Base-by-base conservation (phyloP, 164 flowering plant species). In the Nymphaea colorata region DNA sequence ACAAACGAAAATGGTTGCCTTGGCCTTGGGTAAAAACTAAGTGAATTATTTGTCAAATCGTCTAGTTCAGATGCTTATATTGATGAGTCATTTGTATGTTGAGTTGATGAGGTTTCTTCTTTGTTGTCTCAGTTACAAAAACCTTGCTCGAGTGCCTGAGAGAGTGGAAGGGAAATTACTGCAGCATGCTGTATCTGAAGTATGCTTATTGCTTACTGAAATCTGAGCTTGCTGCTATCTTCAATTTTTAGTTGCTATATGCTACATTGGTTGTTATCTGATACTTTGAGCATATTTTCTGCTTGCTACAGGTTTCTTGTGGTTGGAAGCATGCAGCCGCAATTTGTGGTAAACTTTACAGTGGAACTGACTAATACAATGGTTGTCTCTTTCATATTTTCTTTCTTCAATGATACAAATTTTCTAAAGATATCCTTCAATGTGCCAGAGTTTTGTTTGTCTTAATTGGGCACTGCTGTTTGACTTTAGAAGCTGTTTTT, bases 321-420 rank as follows among this genome's bases (percentile, higher is more conserved):
- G 98, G 98, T 68, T 95, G 99, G 99, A 95, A 92, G 82, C 99
- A 95, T 74, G 90, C 96, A 45, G 98, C 98, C 67, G 99, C 97
- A 17, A 82, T 95, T 72, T 85, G 89, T 73, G 94, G 98, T 95
- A 73, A 76, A 0, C n/a, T 47, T 12, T 47, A 25, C 36, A 25
- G 0, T 25, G 36, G 36, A 25, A 25, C 36, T 25, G 36, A 25
- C 36, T 25, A 25, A 25, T 25, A 25, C 36, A 25, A 25, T 25
- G 1, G 36, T 25, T 25, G 36, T 25, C 36, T 25, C 36, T 25
- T 25, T 25, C 1, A 25, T 25, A 25, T 25, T 25, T 25, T 25
- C 1, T 25, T 25, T 25, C 36, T 25, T 25, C 36, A 25, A 25
- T 25, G 36, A 25, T 25, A 25, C 36, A 25, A 25, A 0, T 25